Base-by-base conservation (phyloP, 164 flowering plant species). In the Annona squamosa region DNA sequence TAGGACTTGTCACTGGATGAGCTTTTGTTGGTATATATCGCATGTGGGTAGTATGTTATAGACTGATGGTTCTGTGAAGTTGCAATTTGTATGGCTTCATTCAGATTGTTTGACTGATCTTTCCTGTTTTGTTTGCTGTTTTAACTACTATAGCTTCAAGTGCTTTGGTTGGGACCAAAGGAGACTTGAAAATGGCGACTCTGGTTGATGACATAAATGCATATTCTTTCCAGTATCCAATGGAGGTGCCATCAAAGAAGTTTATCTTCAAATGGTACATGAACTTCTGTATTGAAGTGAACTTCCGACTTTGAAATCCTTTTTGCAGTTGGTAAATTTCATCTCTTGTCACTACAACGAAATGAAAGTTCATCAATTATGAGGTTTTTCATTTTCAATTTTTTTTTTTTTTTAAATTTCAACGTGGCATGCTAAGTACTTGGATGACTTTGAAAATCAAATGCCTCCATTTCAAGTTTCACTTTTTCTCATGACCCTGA, bases 201-300 rank as follows among this genome's bases (percentile, higher is more conserved):
- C 10, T 86, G 2, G 88, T 90, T 62, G 99, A 95, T 82, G 93
- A 90, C 6, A 84, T 90, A 81, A 94, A 94, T 85, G 92, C 97
- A 67, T 94, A 89, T 83, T 84, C 97, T 65, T 94, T 89, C 79
- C 65, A 81, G 67, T 94, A 86, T 71, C 99, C 99, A 3, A 56
- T 83, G 69, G 88, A 83, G 77, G 56, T 85, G 79, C 90, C 92
- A 10, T 85, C 89, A 3, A 85, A 87, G 67, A 90, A 92, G 69
- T 78, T 85, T 66, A 73, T 79, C 79, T 89, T 94, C 80, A 92
- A 89, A 85, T 94, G 99, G 99, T 92, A 85, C 10, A 81, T 44
- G 12, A 63, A 44, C 6, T 67, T 65, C 3, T 42, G 42, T 46
- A 13, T 63, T 48, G 62, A 43, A 63, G 43, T 17, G n/a, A 48